Evolutionary conservation across 1,139 yeast genomes (phyloP).

Genomic region (Pichia sp.): DNA sequence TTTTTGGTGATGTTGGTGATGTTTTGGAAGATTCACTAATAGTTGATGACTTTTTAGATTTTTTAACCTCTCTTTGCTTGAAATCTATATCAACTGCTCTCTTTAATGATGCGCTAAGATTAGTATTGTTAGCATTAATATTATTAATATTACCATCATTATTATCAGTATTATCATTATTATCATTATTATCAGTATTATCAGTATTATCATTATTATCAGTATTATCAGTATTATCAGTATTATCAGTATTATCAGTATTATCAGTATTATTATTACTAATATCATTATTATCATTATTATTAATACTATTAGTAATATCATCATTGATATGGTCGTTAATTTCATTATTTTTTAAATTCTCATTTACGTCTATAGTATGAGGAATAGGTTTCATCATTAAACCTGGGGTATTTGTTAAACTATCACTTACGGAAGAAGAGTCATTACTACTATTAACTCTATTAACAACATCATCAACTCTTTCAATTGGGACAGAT

Average conservation of each 20-base stretch:
- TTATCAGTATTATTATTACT: background rate
- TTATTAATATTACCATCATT: background rate
- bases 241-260: background rate
- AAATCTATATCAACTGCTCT: background rate
- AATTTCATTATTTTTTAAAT: background rate
- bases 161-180: background rate
- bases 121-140: background rate
- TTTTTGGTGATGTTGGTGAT: background rate
- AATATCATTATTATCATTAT: background rate
- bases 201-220: background rate
- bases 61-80: background rate
- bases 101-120: background rate
- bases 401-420: slow-evolving; percentile 2
- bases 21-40: background rate
- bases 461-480: background rate
- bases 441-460: background rate
- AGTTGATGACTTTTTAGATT: background rate
- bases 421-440: background rate
- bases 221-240: background rate
- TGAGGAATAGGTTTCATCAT: background rate
- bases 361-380: background rate
- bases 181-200: background rate
- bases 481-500: background rate
- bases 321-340: background rate
- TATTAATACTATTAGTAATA: background rate